Base-by-base conservation (phyloP, 345 rosid species). In the Cardamine chenopodiifolia region DNA sequence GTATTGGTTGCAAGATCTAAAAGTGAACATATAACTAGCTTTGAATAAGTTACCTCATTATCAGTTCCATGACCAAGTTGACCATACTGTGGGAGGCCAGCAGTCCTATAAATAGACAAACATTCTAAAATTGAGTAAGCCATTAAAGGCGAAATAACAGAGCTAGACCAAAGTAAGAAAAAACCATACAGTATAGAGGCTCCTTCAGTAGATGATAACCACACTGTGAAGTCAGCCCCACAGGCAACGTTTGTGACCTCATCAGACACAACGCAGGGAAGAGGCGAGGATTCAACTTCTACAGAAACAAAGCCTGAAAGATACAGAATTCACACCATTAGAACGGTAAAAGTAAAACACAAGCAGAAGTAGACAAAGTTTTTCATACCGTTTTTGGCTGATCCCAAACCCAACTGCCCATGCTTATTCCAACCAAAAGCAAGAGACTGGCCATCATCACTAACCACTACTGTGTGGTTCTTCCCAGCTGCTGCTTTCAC, bases 61-160 rank as follows among this genome's bases (percentile, higher is more conserved):
- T 92, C 98, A 8, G 98, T 96, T 72, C 99, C 98, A 82, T 96
- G 99, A 58, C 99, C 99, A 83, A 96, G 98, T 75, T 96, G 99
- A 67, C 99, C 99, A 82, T 89, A 92, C 75, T 92, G 99, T 66
- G 99, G 98, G 79, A 92, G 96, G 55, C 99, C 99, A 3, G 97
- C 98, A 79, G 96, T 90, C 75, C 99, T 95, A 78, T 68, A 77
- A 77, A 76, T 66, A 76, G 64, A 76, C 68, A 79, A 73, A 62
- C 70, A 47, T 55, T 68, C 52, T 42, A 49, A 57, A 68, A 57
- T 54, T 72, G 68, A 78, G 72, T 13, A 52, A 53, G 22, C 18
- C 18, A 11, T 0, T 14, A 58, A 20, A 25, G 58, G 25, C 6
- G 28, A 70, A 49, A 40, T 31, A 70, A 61, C 39, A 76, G 19